Evolutionary conservation across 441 rosid genomes (phyloP), one percentile per base, ranked within the genome.

Genomic region (Metrosideros polymorpha): DNA sequence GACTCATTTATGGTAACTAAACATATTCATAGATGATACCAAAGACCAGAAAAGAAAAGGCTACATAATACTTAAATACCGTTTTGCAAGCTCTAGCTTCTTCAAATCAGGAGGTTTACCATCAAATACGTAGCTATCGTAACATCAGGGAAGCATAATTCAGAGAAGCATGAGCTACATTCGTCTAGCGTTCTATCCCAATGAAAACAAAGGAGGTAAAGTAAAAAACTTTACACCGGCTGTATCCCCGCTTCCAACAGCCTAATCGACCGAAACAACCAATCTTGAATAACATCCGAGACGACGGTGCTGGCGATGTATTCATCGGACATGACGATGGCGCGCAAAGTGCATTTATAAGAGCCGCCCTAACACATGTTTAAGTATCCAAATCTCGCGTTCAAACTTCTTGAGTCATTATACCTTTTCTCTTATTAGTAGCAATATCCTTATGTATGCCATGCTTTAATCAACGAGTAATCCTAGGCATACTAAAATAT

Each of bases 221-320:
- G 43, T 4, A 9, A 4, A 25, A 82, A 86, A 87, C 1, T 32
- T 91, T 97, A 95, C 98, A 92, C 93, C 85, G 99, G 99, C 93
- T 97, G 94, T 63, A 98, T 94, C 88, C 99, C 98, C 87, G 98
- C 93, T 89, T 96, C 99, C 51, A 98, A 96, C 85, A 97, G 96
- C 89, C 99, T 95, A 89, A 96, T 95, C 10, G 98, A 96, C 79
- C 98, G 94, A n/a, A n/a, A n/a, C n/a, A n/a, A n/a, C n/a, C n/a
- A n/a, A n/a, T n/a, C n/a, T n/a, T n/a, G n/a, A n/a, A n/a, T n/a
- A n/a, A n/a, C n/a, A n/a, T n/a, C n/a, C n/a, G n/a, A n/a, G n/a
- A n/a, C n/a, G n/a, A n/a, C n/a, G n/a, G n/a, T n/a, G n/a, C n/a
- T n/a, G n/a, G n/a, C n/a, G n/a, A n/a, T n/a, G n/a, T n/a, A n/a